Conservation (phyloP, 2,329 filamentous ascomycete genomes). For the Colletotrichum noveboracense region DNA sequence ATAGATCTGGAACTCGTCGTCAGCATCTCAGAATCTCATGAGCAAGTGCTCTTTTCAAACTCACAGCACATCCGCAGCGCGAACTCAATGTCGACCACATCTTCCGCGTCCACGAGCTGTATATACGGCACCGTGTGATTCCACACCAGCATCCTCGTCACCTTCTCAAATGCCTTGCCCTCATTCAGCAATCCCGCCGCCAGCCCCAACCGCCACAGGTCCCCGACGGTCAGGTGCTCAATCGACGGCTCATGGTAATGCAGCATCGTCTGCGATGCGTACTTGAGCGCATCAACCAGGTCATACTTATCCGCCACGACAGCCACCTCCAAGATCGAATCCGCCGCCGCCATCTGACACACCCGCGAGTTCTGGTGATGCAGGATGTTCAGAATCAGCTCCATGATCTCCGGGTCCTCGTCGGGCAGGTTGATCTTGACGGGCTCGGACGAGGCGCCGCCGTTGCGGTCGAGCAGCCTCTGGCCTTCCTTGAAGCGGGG, state of each 20-base stretch:
- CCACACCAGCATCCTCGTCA: slow-evolving; percentile 15
- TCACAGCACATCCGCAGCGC: slow-evolving; percentile 20
- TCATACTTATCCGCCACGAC: slow-evolving; percentile 32
- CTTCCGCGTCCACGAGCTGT: slow-evolving; percentile 15
- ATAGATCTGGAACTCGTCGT: slow-evolving; percentile 1
- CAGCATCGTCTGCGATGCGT: slow-evolving; percentile 17
- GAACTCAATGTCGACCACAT: slow-evolving; percentile 17
- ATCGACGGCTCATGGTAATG: slow-evolving; percentile 18
- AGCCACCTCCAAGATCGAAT: slow-evolving; percentile 31
- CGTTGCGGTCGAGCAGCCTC: slow-evolving; percentile 13
- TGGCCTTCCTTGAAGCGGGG: slow-evolving; percentile 27
- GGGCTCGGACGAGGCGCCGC: background rate
- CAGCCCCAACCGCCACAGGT: slow-evolving; percentile 15
- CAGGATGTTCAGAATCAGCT: slow-evolving; percentile 35
- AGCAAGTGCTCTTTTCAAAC: background rate
- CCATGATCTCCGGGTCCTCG: slow-evolving; percentile 35
- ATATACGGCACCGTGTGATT: slow-evolving; percentile 20
- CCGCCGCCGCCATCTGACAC: slow-evolving; percentile 29
- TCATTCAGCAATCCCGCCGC: slow-evolving; percentile 19
- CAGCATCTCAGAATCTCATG: background rate
- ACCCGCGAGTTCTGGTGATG: slow-evolving; percentile 31
- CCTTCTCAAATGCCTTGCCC: slow-evolving; percentile 12
- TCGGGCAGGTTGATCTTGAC: slow-evolving; percentile 32
- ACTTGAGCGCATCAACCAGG: slow-evolving; percentile 15
- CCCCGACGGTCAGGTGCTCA: slow-evolving; percentile 15